These are phyloP conservation scores for Penicillium egyptiacum DNA, from an alignment of 495 filamentous ascomycete genomes.

Conservation along the genomic window DNA sequence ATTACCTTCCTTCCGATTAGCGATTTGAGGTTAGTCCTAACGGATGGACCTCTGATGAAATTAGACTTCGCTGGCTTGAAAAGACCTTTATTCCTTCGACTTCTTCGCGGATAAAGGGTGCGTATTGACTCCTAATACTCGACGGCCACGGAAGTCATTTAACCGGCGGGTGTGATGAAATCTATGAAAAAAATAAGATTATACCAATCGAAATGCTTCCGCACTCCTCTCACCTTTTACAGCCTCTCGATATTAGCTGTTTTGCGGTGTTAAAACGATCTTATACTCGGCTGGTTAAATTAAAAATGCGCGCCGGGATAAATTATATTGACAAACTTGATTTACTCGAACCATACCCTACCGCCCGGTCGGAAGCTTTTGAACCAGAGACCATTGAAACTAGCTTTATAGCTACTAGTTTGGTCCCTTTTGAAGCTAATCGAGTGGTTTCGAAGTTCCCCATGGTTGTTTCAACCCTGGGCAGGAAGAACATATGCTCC, in stretches of 20 bases:
- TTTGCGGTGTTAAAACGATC: not conserved
- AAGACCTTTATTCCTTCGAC: constrained; percentile 1
- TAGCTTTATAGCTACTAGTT: constrained; percentile 6
- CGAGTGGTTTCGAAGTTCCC: constrained; percentile 10
- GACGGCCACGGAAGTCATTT: constrained; percentile 1
- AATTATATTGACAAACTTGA: constrained; percentile 14
- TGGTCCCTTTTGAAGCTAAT: constrained; percentile 11
- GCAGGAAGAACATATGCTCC: no score
- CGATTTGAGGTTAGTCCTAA: no score
- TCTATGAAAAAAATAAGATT: not conserved
- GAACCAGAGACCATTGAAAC: constrained; percentile 2
- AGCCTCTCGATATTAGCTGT: not conserved
- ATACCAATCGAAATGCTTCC: constrained; percentile 1
- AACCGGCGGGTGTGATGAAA: not conserved
- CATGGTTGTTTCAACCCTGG: no score
- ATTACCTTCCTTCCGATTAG: no score
- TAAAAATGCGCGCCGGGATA: not conserved
- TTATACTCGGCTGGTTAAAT: not conserved
- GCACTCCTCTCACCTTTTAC: constrained; percentile 1
- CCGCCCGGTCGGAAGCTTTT: not conserved
- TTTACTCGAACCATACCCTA: constrained; percentile 2
- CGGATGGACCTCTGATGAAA: no score
- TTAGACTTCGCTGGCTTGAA: no score
- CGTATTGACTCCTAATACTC: constrained; percentile 1
- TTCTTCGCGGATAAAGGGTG: not conserved